These are phyloP conservation scores for Solanum appendiculatum DNA, from an alignment of 257 asterid species.

Conservation along the genomic window DNA sequence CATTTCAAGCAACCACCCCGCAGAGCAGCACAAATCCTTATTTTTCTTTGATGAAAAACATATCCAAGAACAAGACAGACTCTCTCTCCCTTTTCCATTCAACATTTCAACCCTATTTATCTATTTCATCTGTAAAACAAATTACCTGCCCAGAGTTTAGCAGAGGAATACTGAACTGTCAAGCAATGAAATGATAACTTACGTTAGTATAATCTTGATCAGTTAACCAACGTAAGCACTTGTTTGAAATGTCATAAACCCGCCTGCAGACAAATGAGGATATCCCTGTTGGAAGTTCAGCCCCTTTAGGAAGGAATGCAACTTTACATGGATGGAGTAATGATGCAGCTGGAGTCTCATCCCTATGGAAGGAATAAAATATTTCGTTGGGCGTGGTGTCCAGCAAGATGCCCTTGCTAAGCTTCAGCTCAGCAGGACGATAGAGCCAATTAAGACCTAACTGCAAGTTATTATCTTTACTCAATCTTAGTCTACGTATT, in stretches of 20 bases:
- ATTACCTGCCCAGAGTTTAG: not conserved
- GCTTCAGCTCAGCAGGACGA: conserved; percentile 66
- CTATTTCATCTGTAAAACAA: not conserved
- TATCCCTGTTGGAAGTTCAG: conserved; percentile 61
- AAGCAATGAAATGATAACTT: conserved; percentile 27
- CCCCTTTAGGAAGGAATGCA: conserved; percentile 88
- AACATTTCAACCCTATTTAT: not conserved
- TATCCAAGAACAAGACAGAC: not conserved
- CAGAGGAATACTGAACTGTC: not conserved
- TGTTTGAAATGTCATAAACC: conserved; percentile 45
- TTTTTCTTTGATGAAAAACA: not conserved
- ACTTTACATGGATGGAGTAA: conserved; percentile 97
- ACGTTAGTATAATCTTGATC: conserved; percentile 72
- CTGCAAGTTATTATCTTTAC: conserved; percentile 37
- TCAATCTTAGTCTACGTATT: conserved; percentile 39
- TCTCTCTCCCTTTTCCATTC: not conserved
- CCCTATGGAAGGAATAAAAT: conserved; percentile 79
- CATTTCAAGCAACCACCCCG: not conserved
- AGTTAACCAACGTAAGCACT: conserved; percentile 64
- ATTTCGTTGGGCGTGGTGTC: conserved; percentile 80
- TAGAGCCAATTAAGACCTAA: conserved; percentile 81
- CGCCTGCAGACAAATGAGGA: conserved; percentile 82
- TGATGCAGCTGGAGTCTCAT: conserved; percentile 77
- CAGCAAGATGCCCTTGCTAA: conserved; percentile 42
- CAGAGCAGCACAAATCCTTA: not conserved